phyloP scores from a whole-genome alignment of 441 rosid genomes.

The Iberis amara region DNA sequence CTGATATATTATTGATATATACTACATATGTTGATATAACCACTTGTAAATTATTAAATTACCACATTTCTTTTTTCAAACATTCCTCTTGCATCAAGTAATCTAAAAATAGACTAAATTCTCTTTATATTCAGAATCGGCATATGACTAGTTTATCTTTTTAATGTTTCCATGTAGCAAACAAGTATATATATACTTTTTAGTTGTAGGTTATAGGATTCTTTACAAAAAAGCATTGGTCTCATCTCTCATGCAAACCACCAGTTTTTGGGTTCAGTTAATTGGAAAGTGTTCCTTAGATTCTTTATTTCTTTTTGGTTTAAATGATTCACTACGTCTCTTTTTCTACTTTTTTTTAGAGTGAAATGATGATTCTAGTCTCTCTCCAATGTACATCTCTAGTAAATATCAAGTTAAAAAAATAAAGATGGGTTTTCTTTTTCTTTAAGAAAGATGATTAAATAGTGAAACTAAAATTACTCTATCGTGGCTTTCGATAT shows the following conservation, averaged over 20 bases:
- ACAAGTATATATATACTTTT: conserved; percentile 29
- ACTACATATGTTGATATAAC: no score
- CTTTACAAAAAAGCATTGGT: conserved; percentile 27
- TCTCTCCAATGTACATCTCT: conserved; percentile 13
- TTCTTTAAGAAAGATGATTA: conserved; percentile 22
- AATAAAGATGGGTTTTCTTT: not conserved
- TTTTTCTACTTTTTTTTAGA: conserved; percentile 5
- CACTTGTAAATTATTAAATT: no score
- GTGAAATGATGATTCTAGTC: conserved; percentile 28
- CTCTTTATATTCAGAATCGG: not conserved
- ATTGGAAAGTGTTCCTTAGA: conserved; percentile 22
- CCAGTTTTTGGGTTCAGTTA: no score
- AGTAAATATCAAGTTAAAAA: conserved; percentile 11
- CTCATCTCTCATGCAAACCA: conserved; percentile 24
- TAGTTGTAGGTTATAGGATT: conserved; percentile 30
- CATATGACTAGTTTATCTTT: conserved; percentile 1
- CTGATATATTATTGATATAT: no score
- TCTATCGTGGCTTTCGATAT: conserved; percentile 19
- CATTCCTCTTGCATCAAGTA: not conserved
- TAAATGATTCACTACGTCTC: conserved; percentile 5
- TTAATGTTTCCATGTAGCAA: conserved; percentile 26
- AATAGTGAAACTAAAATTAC: conserved; percentile 6
- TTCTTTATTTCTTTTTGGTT: conserved; percentile 16
- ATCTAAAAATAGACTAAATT: not conserved
- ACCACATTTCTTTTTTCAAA: no score